A percentile compares a stretch with the other conserved stretches of the same genome.
These are phyloP conservation scores for Paradendryphiella salina DNA, from an alignment of 2,329 filamentous ascomycete species.

Conservation along the genomic window DNA sequence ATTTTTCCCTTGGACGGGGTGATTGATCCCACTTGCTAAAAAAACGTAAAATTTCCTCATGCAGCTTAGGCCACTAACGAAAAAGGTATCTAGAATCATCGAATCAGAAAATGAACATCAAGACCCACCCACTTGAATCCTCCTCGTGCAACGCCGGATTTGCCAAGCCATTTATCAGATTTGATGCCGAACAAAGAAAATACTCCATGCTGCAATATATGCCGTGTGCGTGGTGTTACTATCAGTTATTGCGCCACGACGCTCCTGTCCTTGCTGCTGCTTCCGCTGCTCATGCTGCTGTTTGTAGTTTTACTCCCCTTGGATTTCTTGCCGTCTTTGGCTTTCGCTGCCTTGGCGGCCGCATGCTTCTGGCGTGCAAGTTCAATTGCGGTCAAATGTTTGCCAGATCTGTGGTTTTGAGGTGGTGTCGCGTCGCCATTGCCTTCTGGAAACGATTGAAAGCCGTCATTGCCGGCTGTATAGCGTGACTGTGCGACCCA, in stretches of 20 bases:
- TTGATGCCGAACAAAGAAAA: conserved; percentile 22
- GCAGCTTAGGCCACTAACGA: conserved; percentile 8
- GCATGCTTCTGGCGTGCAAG: conserved; percentile 62
- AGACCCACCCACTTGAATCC: conserved; percentile 8
- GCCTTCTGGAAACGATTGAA: conserved; percentile 54
- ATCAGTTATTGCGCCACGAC: conserved; percentile 30
- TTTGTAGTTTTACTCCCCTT: conserved; percentile 20
- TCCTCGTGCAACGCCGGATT: conserved; percentile 25
- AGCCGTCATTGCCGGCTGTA: conserved; percentile 55
- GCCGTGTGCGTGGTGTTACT: conserved; percentile 4
- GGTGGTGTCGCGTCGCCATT: conserved; percentile 23
- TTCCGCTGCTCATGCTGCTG: conserved; percentile 24
- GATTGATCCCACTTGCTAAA: background rate
- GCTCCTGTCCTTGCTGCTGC: conserved; percentile 31
- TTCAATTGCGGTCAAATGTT: conserved; percentile 52
- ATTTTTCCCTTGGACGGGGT: too few species aligned
- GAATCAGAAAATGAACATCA: conserved; percentile 25
- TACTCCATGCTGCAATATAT: conserved; percentile 8
- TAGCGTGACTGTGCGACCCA: conserved; percentile 66
- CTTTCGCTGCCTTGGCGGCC: conserved; percentile 48
- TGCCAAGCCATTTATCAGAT: conserved; percentile 7
- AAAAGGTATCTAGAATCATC: conserved; percentile 37
- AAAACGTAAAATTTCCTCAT: conserved; percentile 6
- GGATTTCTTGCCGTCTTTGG: conserved; percentile 35
- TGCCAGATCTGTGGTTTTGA: conserved; percentile 27